These are phyloP conservation scores for Thalassiosira ordinaria DNA, from an alignment of 352 stramenopile species.

Conservation along the genomic window DNA sequence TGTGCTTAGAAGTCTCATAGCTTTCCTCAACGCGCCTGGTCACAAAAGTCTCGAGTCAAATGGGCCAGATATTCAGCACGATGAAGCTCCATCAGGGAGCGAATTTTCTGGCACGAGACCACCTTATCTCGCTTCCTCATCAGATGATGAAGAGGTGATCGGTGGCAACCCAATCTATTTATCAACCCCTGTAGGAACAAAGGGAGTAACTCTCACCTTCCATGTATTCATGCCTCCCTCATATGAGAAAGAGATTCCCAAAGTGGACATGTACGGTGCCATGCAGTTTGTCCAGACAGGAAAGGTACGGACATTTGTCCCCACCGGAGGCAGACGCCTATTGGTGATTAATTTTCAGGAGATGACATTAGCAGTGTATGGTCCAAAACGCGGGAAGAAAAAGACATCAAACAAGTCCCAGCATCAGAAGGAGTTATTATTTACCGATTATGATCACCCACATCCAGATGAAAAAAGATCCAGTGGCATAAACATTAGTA, in stretches of 20 bases:
- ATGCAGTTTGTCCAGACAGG: conserved; percentile 34
- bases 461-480: no score
- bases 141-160: conserved; percentile 16
- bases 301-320: conserved; percentile 36
- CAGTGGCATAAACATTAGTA: conserved; percentile 37
- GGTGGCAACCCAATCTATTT: conserved; percentile 14
- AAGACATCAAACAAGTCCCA: conserved; percentile 1
- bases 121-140: not conserved
- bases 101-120: not conserved
- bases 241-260: conserved; percentile 50
- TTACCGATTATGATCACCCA: conserved; percentile 13
- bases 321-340: conserved; percentile 19
- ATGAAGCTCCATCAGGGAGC: not conserved
- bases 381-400: conserved; percentile 4
- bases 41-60: no score
- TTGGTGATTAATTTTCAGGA: conserved; percentile 38
- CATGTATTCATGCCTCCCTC: conserved; percentile 29
- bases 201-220: conserved; percentile 23
- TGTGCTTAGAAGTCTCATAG: no score
- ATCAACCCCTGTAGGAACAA: conserved; percentile 8
- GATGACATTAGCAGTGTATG: conserved; percentile 37
- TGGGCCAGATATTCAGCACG: no score
- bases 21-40: no score
- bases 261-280: conserved; percentile 41
- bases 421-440: conserved; percentile 6